A percentile compares a stretch with the other conserved stretches of the same genome.
These are phyloP conservation scores for Nepenthes mirabilis DNA, from an alignment of 148 eudicot species.

Conservation along the genomic window DNA sequence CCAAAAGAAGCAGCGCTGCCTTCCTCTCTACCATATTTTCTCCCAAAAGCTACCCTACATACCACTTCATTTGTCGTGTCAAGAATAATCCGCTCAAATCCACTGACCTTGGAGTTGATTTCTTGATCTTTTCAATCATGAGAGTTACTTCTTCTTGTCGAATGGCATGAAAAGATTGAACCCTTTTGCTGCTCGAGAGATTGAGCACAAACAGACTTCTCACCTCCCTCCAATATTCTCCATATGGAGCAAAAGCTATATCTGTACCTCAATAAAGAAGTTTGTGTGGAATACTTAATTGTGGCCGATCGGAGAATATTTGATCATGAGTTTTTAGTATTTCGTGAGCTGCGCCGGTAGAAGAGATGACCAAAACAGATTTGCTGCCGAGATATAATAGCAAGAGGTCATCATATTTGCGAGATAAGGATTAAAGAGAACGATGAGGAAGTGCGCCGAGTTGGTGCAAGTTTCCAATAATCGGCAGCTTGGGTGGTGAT, in stretches of 20 bases:
- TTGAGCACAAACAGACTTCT: constrained; percentile 21
- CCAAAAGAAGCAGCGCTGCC: constrained; percentile 18
- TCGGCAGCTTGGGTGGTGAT: too few relatives aligned
- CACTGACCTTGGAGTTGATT: constrained; percentile 11
- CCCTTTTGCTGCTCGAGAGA: constrained; percentile 15
- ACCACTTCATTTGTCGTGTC: constrained; percentile 34
- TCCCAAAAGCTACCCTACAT: constrained; percentile 56
- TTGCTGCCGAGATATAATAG: too few relatives aligned
- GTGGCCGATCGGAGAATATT: constrained; percentile 22
- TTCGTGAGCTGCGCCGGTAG: constrained; percentile 14
- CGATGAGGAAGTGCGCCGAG: not conserved
- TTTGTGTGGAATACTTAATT: not conserved
- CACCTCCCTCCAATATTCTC: constrained; percentile 22
- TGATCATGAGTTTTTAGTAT: constrained; percentile 1
- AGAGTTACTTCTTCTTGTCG: constrained; percentile 29
- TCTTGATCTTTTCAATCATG: constrained; percentile 23
- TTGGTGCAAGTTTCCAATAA: too few relatives aligned
- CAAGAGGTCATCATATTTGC: not conserved
- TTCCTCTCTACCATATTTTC: constrained; percentile 37
- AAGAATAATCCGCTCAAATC: constrained; percentile 33
- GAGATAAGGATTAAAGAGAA: constrained; percentile 6
- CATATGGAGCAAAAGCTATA: constrained; percentile 3
- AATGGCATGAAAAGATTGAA: constrained; percentile 13
- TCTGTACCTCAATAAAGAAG: constrained; percentile 2
- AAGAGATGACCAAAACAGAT: constrained; percentile 3